Base-by-base conservation (phyloP, 2,329 filamentous ascomycete species). In the Ophiognomonia clavigignenti-juglandacearum region DNA sequence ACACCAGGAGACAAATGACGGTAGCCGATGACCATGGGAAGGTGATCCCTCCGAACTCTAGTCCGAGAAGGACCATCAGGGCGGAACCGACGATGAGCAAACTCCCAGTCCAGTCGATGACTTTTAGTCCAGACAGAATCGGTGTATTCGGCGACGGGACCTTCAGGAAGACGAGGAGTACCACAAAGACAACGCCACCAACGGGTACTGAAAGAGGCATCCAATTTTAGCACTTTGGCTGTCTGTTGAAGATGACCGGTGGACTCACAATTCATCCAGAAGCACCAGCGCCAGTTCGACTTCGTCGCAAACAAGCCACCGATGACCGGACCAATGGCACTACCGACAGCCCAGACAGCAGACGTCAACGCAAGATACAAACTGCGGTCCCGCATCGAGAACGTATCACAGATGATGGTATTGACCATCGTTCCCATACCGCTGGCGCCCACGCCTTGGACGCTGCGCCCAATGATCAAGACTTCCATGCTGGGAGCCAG, bases 1-100 rank as follows among this genome's bases (percentile, higher is more conserved):
- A 89, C 40, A 92, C 68, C 54, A 95, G 74, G 23, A 95, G 73
- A 58, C 86, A 90, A 56, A 95, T 75, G 26, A 91, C 85, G 1
- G 79, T 83, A 2, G 85, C 73, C 0, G 86, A 91, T 43, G 68
- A 66, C 89, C 89, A 95, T 1, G 90, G 85, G 53, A 79, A 80
- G 19, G 74, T 73, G 43, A 89, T 78, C 40, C 88, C 90, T 45
- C 90, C 91, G 52, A 92, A 88, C 60, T 95, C 85, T 10, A 96
- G 78, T 1, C 89, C 91, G 35, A 96, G 80, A 4, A 96, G 78
- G 54, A 95, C 74, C 87, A 95, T 92, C 18, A 95, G 72, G 0
- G 87, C 91, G 18, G 85, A 88, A 35, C 85, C 86, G 20, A 91
- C 77, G 60, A 95, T 80, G 24, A 76, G 65, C 4, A 75, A 13